Evolutionary conservation across 2,329 filamentous ascomycete species (phyloP).

Genomic region (Aspergillus latus): DNA sequence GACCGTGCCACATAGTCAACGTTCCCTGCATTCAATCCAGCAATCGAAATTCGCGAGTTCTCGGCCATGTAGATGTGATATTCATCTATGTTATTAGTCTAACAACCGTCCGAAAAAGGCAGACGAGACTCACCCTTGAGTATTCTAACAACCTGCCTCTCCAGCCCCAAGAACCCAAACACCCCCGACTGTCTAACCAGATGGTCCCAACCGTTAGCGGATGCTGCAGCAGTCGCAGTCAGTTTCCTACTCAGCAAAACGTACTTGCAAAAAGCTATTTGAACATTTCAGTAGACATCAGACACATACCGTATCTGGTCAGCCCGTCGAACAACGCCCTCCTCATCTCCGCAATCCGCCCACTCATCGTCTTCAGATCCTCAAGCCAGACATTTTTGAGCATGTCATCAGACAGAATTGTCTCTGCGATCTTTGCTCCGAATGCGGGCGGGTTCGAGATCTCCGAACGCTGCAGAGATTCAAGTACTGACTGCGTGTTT

Average conservation of each 20-base stretch:
- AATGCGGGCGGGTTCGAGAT: conserved; percentile 94
- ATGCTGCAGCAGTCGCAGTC: conserved; percentile 57
- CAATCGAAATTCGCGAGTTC: conserved; percentile 95
- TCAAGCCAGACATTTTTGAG: conserved; percentile 86
- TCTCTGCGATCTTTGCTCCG: conserved; percentile 79
- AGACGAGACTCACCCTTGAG: conserved; percentile 27
- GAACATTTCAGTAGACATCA: conserved; percentile 31
- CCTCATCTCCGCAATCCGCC: conserved; percentile 88
- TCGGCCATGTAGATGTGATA: conserved; percentile 58
- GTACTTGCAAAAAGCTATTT: no score
- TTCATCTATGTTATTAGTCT: conserved; percentile 29
- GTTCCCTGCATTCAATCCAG: conserved; percentile 70
- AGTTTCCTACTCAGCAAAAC: not conserved
- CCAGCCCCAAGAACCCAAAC: conserved; percentile 74
- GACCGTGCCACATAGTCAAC: conserved; percentile 31
- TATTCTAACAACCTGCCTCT: conserved; percentile 42
- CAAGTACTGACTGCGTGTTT: conserved; percentile 17
- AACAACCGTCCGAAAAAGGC: not conserved
- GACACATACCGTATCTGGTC: not conserved
- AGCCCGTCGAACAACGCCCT: conserved; percentile 66
- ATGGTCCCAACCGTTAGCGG: conserved; percentile 56
- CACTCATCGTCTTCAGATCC: conserved; percentile 85
- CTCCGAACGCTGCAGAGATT: conserved; percentile 57
- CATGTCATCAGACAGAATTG: conserved; percentile 71
- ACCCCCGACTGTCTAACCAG: conserved; percentile 91